phyloP scores from a whole-genome alignment of 352 stramenopile species.

The Globisporangium nunn region DNA sequence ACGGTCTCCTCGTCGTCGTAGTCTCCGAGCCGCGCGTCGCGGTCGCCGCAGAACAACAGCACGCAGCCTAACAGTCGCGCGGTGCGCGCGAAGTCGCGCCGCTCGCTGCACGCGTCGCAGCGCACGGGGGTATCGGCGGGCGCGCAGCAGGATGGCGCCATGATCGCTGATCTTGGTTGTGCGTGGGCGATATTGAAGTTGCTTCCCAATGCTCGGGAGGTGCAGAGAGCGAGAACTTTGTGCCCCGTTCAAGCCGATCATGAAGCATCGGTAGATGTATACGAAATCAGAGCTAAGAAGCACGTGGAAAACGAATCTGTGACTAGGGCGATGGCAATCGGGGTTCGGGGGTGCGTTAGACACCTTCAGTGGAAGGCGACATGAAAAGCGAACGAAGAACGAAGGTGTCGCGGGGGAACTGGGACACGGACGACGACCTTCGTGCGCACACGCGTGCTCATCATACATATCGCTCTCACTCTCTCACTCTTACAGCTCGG shows the following conservation, averaged over 20 bases:
- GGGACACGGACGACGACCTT: not conserved
- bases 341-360: not conserved
- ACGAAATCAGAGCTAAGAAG: too few species aligned
- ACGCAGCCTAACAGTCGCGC: slow-evolving; percentile 6
- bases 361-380: not conserved
- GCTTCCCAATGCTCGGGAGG: not conserved
- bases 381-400: not conserved
- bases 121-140: not conserved
- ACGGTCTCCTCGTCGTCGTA: not conserved
- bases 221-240: not conserved
- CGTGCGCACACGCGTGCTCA: not conserved
- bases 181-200: not conserved
- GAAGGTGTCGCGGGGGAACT: not conserved
- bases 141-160: not conserved
- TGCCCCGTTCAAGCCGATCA: not conserved
- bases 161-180: not conserved
- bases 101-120: not conserved
- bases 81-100: slow-evolving; percentile 3
- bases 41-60: not conserved
- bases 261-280: too few species aligned
- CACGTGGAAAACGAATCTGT: not conserved
- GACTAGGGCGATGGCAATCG: not conserved
- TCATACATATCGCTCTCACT: not conserved
- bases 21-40: not conserved
- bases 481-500: not conserved